Base-by-base conservation (phyloP, 1,284 basidiomycete genomes). In the Naganishia cerealis region DNA sequence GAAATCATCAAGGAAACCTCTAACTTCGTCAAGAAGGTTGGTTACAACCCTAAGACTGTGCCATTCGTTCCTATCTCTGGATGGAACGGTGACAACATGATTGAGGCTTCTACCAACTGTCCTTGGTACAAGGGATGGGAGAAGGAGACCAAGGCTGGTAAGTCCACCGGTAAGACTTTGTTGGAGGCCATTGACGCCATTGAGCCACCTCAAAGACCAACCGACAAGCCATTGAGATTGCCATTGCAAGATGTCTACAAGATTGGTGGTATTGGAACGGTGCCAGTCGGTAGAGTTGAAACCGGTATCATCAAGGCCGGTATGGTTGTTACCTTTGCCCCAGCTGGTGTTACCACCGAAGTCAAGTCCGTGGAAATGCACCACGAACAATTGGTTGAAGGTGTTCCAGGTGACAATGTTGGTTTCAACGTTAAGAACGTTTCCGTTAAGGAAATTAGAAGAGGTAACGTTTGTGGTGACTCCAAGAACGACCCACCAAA, bases 311-410 rank as follows among this genome's bases (percentile, higher is more conserved):
- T 99, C 89, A 98, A 98, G 88, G 91, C 94, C 77, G 94, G 95
- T 83, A 98, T 99, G 95, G 87, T 99, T 80, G 95, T 98, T 83
- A 89, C 85, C 82, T 99, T 99, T 72, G 95, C 96, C 75, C 95
- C 95, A 73, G 83, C 92, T 74, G 94, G 94, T 86, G 94, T 99
- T 77, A 98, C 94, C 83, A 99, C 96, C 85, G 96, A 99, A 91
- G 95, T 99, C 86, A 98, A 98, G 89, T 97, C 92, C 75, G 95
- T 99, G 82, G 95, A 99, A 86, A 99, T 99, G 96, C 96, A 99
- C 85, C 95, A 98, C 90, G 95, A 99, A 84, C 92, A 95, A 84
- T 92, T 99, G 82, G 87, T 87, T 81, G 87, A 92, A 84, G 96
- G 96, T 86, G 78, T 86, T 72, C 95, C 95, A 72, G 96, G 96